These are phyloP conservation scores for Phialemoniopsis sp. DNA, from an alignment of 2,329 filamentous ascomycete genomes.

Conservation along the genomic window DNA sequence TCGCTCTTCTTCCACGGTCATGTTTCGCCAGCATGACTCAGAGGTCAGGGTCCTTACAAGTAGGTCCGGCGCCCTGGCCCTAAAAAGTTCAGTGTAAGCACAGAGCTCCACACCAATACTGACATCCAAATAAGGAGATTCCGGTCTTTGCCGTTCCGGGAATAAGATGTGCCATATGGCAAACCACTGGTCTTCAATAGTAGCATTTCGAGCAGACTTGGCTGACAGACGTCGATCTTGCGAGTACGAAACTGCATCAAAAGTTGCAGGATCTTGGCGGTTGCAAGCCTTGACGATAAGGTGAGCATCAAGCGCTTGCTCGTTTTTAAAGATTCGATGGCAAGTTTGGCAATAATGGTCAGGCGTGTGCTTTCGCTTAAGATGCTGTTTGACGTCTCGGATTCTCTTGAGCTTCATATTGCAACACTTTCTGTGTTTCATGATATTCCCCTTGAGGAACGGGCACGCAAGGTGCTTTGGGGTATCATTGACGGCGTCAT, in stretches of 20 bases:
- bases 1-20: no score
- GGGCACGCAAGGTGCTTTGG: constrained; percentile 16
- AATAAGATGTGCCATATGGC: constrained; percentile 14
- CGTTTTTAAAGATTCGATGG: constrained; percentile 5
- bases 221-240: constrained; percentile 2
- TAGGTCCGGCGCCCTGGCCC: no score
- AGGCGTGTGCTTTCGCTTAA: constrained; percentile 10
- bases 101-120: no score
- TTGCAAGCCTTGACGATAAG: not conserved
- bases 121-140: no score
- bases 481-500: no score
- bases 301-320: not conserved
- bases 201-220: constrained; percentile 2
- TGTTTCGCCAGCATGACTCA: no score
- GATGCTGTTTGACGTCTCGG: constrained; percentile 16
- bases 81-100: no score
- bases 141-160: no score
- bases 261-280: no score
- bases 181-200: constrained; percentile 12
- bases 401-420: constrained; percentile 9
- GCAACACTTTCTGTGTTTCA: constrained; percentile 8
- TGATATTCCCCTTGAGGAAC: constrained; percentile 12
- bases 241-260: constrained; percentile 8
- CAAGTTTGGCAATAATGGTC: constrained; percentile 11
- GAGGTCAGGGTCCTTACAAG: no score